phyloP scores from a whole-genome alignment of 768 basidiomycete genomes.

The Hypsizygus marmoreus region DNA sequence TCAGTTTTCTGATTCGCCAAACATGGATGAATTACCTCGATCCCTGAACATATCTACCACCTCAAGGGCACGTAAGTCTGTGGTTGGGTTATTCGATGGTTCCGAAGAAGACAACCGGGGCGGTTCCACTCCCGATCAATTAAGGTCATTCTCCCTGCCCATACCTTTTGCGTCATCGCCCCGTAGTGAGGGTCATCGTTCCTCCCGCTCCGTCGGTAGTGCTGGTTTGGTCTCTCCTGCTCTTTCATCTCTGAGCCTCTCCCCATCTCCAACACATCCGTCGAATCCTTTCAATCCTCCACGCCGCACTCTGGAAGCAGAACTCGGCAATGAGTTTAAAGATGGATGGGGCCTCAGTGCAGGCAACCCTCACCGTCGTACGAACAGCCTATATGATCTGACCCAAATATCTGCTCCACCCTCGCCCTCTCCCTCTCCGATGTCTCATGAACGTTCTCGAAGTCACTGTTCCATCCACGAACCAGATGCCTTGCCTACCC shows the following conservation, averaged over 20 bases:
- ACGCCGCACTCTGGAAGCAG: conserved; percentile 50
- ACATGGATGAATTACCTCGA: conserved; percentile 5
- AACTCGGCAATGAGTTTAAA: conserved; percentile 57
- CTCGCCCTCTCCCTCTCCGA: conserved; percentile 26
- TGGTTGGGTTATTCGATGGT: conserved; percentile 63
- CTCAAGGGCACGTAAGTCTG: conserved; percentile 47
- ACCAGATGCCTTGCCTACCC: conserved; percentile 14
- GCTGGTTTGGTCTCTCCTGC: conserved; percentile 32
- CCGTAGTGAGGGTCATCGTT: conserved; percentile 25
- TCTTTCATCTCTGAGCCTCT: conserved; percentile 35
- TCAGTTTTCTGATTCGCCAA: conserved; percentile 25
- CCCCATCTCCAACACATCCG: conserved; percentile 21
- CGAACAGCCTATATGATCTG: conserved; percentile 58
- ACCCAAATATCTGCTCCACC: conserved; percentile 44
- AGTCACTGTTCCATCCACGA: conserved; percentile 14
- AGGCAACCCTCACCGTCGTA: conserved; percentile 47
- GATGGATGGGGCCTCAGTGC: conserved; percentile 42
- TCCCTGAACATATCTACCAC: conserved; percentile 16
- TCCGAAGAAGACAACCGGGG: conserved; percentile 17
- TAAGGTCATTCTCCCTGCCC: conserved; percentile 22
- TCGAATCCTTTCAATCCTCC: conserved; percentile 21
- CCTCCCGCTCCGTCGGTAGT: conserved; percentile 34
- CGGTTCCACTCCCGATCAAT: conserved; percentile 18
- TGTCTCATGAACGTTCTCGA: conserved; percentile 14
- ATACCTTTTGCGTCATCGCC: conserved; percentile 35